phyloP scores from a whole-genome alignment of 192 early-diverging fungal species.

The Podila verticillata region DNA sequence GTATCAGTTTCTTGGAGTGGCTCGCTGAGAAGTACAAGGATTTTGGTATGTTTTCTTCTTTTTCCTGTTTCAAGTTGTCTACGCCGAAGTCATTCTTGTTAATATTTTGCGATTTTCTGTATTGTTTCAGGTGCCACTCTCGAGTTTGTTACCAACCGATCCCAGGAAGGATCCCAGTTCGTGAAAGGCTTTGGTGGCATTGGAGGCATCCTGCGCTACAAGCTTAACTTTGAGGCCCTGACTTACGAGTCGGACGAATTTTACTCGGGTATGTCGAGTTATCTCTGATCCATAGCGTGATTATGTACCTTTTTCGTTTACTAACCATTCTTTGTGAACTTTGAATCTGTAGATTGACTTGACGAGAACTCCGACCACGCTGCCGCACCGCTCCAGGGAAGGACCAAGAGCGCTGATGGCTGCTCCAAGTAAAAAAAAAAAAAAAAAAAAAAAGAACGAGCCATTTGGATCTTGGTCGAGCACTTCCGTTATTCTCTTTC shows the following conservation, averaged over 20 bases:
- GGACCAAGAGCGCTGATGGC: conserved; percentile 7
- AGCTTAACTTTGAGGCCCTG: conserved; percentile 82
- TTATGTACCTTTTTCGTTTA: not conserved
- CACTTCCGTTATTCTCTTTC: no score
- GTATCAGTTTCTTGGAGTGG: conserved; percentile 93
- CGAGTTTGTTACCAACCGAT: conserved; percentile 96
- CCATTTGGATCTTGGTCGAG: no score
- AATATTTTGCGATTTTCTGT: not conserved
- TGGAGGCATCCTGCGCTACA: conserved; percentile 95
- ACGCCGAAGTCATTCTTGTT: not conserved
- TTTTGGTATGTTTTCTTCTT: conserved; percentile 64
- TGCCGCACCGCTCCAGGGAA: conserved; percentile 54
- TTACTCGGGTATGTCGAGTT: conserved; percentile 55
- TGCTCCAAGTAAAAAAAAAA: no score
- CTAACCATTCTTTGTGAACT: no score
- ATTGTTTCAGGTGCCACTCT: conserved; percentile 70
- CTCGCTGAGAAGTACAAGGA: conserved; percentile 98
- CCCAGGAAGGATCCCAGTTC: conserved; percentile 97
- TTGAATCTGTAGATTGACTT: conserved; percentile 30
- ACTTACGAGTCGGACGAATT: conserved; percentile 73
- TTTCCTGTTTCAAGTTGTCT: not conserved
- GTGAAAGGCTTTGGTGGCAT: conserved; percentile 99
- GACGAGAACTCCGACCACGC: conserved; percentile 30
- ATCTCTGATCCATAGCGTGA: not conserved
- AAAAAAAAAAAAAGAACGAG: no score